Base-by-base conservation (phyloP, 2,329 filamentous ascomycete genomes). In the Parascedosporium putredinis region DNA sequence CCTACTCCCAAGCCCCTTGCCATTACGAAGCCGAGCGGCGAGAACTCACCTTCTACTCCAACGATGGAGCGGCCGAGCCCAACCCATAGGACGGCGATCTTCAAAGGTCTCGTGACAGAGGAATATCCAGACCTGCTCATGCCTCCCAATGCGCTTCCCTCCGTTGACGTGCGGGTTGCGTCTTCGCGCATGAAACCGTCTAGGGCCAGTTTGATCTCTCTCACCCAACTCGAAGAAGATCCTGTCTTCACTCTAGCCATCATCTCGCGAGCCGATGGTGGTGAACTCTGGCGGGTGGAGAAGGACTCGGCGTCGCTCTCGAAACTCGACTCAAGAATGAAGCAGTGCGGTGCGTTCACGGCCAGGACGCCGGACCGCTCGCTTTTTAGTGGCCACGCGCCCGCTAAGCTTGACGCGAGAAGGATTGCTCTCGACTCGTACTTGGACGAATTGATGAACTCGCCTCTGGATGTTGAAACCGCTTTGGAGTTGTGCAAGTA, bases 141-240 rank as follows among this genome's bases (percentile, higher is more conserved):
- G 2, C 83, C 89, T 8, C 91, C 93, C 0, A 94, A 95, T 62
- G 89, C 90, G 5, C 72, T 98, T 6, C 86, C 88, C 3, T 88
- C 87, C 1, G 84, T 98, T 50, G 79, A 86, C 55, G 82, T 96
- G 45, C 87, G 79, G 62, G 91, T 96, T 3, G 88, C 89, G 3
- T 97, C 93, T 4, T 97, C 93, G 20, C 83, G 93, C n/a, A 82
- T 98, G 73, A 89, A 88, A 61, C 93, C 91, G 12, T 95, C 91
- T 0, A 76, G 91, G 55, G 82, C 88, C 33, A 96, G 90, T 62
- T 78, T 93, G 57, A 72, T 95, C 59, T 86, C 83, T 2, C 72
- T 89, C 9, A 91, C 81, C 47, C 83, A 87, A 53, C 72, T 86
- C 18, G 90, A 96, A 51, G 91, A 95, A 61, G 90, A 96, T 58